Percentiles rank a stretch among this genome's conserved stretches.
These are phyloP conservation scores for Chaetomium olivaceum DNA, from an alignment of 2,329 filamentous ascomycete genomes.

Conservation along the genomic window DNA sequence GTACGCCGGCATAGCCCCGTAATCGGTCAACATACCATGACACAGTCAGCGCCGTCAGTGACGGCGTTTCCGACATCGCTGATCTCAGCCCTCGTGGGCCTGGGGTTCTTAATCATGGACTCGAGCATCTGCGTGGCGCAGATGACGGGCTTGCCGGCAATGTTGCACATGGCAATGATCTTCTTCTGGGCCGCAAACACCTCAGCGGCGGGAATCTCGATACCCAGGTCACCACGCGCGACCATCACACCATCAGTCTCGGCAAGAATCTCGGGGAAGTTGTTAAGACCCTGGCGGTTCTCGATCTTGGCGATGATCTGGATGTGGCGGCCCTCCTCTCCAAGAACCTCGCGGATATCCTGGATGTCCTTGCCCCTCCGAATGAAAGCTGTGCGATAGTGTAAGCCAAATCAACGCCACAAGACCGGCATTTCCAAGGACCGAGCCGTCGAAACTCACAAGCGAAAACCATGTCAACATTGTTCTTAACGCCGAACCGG, in stretches of 20 bases:
- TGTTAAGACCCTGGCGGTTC: conserved; percentile 99
- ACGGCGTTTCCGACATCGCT: conserved; percentile 98
- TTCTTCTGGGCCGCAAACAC: conserved; percentile 99
- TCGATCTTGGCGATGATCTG: conserved; percentile 99
- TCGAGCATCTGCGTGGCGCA: conserved; percentile 99
- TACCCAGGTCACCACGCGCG: conserved; percentile 95
- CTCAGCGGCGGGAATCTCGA: conserved; percentile 97
- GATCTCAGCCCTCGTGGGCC: conserved; percentile 96
- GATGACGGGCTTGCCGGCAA: conserved; percentile 97
- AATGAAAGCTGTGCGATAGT: conserved; percentile 66
- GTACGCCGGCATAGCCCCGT: neutral
- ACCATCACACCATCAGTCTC: conserved; percentile 99
- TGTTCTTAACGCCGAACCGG: conserved; percentile 95
- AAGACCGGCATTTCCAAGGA: neutral
- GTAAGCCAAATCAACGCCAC: neutral
- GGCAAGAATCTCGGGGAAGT: conserved; percentile 94
- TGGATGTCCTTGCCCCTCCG: conserved; percentile 90
- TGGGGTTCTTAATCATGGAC: conserved; percentile 99
- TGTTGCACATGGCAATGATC: conserved; percentile 99
- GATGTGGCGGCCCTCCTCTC: conserved; percentile 89
- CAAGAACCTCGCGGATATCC: conserved; percentile 88
- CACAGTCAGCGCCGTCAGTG: conserved; percentile 96
- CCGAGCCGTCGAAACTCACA: conserved; percentile 41
- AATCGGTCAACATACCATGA: conserved; percentile 62
- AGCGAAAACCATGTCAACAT: conserved; percentile 98